Evolutionary conservation across 2,329 filamentous ascomycete species (phyloP).

Genomic region (Bipolaris gigantea): DNA sequence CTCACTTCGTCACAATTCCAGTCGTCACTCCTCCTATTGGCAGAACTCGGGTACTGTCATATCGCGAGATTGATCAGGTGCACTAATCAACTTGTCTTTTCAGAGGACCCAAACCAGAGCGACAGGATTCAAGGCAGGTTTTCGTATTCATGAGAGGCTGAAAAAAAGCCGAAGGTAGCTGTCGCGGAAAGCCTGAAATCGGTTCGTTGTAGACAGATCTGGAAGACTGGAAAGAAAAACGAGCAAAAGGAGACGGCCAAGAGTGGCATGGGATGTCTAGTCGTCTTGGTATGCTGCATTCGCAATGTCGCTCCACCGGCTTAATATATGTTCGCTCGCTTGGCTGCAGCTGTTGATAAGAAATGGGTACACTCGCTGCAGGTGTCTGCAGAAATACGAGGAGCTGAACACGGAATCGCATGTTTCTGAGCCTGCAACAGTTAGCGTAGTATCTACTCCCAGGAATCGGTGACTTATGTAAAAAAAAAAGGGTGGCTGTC

Average conservation of each 20-base stretch:
- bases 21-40: not conserved
- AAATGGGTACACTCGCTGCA: not conserved
- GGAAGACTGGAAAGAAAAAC: not conserved
- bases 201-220: not conserved
- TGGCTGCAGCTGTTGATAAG: slow-evolving; percentile 8
- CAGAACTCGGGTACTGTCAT: not conserved
- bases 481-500: slow-evolving; percentile 42
- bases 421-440: not conserved
- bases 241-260: not conserved
- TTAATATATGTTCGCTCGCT: slow-evolving; percentile 17
- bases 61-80: not conserved
- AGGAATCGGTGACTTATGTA: slow-evolving; percentile 44
- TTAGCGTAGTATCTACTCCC: slow-evolving; percentile 32
- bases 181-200: not conserved
- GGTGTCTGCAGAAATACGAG: slow-evolving; percentile 10
- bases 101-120: not conserved
- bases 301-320: slow-evolving; percentile 9
- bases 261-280: not conserved
- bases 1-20: not conserved
- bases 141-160: not conserved
- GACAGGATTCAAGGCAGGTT: not conserved
- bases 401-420: not conserved
- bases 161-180: too few species aligned
- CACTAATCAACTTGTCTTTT: not conserved
- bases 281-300: slow-evolving; percentile 6